Evolutionary conservation across 2,329 filamentous ascomycete species (phyloP).

Genomic region (Rhynchosporium agropyri): DNA sequence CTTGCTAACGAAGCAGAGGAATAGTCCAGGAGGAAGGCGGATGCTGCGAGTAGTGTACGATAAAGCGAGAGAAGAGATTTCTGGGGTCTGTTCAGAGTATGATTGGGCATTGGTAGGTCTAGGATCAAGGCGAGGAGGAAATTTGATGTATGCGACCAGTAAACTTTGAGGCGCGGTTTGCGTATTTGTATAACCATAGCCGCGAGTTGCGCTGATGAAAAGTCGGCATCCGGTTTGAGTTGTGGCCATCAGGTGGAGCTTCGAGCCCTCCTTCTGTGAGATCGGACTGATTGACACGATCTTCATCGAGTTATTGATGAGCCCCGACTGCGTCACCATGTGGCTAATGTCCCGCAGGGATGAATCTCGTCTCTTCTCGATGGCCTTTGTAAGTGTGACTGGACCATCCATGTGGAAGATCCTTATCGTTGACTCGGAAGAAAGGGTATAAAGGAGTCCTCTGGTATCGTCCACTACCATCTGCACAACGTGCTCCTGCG

Average conservation of each 20-base stretch:
- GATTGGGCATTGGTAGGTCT: slow-evolving; percentile 37
- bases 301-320: slow-evolving; percentile 69
- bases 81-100: slow-evolving; percentile 32
- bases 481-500: slow-evolving; percentile 68
- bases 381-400: slow-evolving; percentile 63
- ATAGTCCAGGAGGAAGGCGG: slow-evolving; percentile 84
- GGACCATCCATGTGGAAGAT: slow-evolving; percentile 82
- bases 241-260: slow-evolving; percentile 85
- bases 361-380: slow-evolving; percentile 62
- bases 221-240: slow-evolving; percentile 90
- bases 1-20: slow-evolving; percentile 78
- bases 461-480: slow-evolving; percentile 88
- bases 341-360: slow-evolving; percentile 78
- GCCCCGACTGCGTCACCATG: slow-evolving; percentile 73
- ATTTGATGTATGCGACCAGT: slow-evolving; percentile 97
- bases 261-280: slow-evolving; percentile 74
- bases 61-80: slow-evolving; percentile 51
- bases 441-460: slow-evolving; percentile 88
- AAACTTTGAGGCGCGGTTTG: slow-evolving; percentile 80
- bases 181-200: slow-evolving; percentile 63
- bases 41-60: slow-evolving; percentile 54
- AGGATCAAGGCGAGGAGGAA: slow-evolving; percentile 64
- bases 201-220: slow-evolving; percentile 84
- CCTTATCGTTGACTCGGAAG: slow-evolving; percentile 82
- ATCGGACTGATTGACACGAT: slow-evolving; percentile 89